phyloP scores from a whole-genome alignment of 441 rosid species.

The Populus hybrid region DNA sequence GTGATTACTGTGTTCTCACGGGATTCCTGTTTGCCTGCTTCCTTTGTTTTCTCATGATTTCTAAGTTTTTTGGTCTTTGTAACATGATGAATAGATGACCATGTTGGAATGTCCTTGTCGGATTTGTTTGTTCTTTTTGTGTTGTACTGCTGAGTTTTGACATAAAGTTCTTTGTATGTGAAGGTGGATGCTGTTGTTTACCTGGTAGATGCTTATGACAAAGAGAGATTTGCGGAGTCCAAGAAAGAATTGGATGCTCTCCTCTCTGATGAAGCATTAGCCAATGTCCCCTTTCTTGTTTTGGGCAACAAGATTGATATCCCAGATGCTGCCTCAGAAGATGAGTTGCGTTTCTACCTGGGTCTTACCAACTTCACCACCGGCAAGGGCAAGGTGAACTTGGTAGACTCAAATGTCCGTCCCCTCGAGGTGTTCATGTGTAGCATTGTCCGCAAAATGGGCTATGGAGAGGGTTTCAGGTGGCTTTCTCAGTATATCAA shows the following conservation, averaged over 20 bases:
- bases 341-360: slow-evolving; percentile 64
- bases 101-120: not conserved
- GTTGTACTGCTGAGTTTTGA: not conserved
- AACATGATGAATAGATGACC: not conserved
- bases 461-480: slow-evolving; percentile 72
- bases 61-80: not conserved
- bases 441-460: slow-evolving; percentile 71
- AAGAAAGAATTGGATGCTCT: slow-evolving; percentile 84
- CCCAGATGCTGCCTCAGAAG: slow-evolving; percentile 82
- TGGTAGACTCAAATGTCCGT: slow-evolving; percentile 48
- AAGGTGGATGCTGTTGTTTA: slow-evolving; percentile 92
- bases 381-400: slow-evolving; percentile 63
- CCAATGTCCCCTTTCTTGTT: slow-evolving; percentile 63
- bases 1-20: no score
- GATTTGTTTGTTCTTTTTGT: not conserved
- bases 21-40: not conserved
- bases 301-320: slow-evolving; percentile 88
- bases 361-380: slow-evolving; percentile 81
- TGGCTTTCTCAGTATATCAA: slow-evolving; percentile 68
- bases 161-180: slow-evolving; percentile 8
- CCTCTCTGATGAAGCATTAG: slow-evolving; percentile 68
- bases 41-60: not conserved
- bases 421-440: slow-evolving; percentile 81
- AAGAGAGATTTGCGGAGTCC: slow-evolving; percentile 74
- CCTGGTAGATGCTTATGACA: slow-evolving; percentile 85